Conservation (phyloP, 495 filamentous ascomycete species). For the Podospora fimiseda region DNA sequence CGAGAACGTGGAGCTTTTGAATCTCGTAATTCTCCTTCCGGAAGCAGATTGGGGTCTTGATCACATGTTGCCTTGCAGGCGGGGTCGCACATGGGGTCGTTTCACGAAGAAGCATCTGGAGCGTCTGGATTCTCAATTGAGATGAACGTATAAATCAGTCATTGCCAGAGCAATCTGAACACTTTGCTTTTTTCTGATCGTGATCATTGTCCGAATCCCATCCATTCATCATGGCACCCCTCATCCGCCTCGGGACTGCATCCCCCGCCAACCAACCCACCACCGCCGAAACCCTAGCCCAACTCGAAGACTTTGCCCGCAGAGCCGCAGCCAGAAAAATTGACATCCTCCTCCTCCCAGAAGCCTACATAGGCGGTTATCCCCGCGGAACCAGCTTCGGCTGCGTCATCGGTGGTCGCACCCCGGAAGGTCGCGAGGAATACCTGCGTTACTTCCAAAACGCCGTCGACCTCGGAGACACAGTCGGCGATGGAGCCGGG, state of each 20-base stretch:
- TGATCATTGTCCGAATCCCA: background rate
- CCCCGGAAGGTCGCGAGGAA: conserved; percentile 67
- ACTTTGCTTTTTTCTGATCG: background rate
- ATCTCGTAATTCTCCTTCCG: too few species aligned
- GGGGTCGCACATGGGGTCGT: too few species aligned
- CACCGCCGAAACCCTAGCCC: conserved; percentile 56
- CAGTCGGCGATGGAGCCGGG: conserved; percentile 54
- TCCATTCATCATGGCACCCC: conserved; percentile 9
- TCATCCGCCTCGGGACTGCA: conserved; percentile 66
- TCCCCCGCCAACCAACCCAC: conserved; percentile 68
- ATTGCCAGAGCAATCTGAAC: too few species aligned
- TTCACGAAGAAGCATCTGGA: too few species aligned
- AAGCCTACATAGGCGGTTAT: conserved; percentile 91
- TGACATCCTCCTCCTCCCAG: conserved; percentile 81
- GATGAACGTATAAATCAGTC: too few species aligned
- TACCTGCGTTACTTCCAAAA: conserved; percentile 73
- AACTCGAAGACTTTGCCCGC: conserved; percentile 51
- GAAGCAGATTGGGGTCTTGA: too few species aligned
- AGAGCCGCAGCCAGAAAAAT: conserved; percentile 48
- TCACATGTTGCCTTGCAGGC: too few species aligned
- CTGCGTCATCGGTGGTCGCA: conserved; percentile 61
- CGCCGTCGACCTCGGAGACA: conserved; percentile 83
- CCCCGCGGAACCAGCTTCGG: conserved; percentile 80
- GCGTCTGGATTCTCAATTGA: too few species aligned
- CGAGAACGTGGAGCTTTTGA: too few species aligned